Base-by-base conservation (phyloP, 2,329 filamentous ascomycete species). In the Aspergillus phoenicis region DNA sequence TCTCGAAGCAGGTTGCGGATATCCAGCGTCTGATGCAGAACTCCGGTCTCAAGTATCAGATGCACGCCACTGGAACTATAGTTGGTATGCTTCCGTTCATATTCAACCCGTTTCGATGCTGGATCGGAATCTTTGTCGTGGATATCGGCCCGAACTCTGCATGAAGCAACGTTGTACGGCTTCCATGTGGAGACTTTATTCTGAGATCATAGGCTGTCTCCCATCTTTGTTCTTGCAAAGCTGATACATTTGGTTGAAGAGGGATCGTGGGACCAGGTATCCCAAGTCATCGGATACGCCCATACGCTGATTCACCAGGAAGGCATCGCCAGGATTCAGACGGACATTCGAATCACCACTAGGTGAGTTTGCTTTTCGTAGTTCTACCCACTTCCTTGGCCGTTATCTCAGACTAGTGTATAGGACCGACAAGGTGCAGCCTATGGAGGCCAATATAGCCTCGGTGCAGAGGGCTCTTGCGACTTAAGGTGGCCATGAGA, bases 41-140 rank as follows among this genome's bases (percentile, higher is more conserved):
- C 52, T 93, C 89, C 68, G 91, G 91, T 1, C 77, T 97, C 64
- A 87, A 85, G 65, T 92, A 91, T 72, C 87, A 85, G 41, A 93
- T 97, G 91, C 92, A 97, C 78, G 90, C 90, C 30, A 92, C 92
- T 5, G 93, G 93, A 10, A 97, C 93, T 0, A 96, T 91, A 0
- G 84, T 97, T 62, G 91, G 91, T 93, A 79, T 60, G 86, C 38
- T 51, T 8, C 13, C 11, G 41, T 20, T 22, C 17, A 20, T 22
- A 20, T 45, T 13, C 10, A 22, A 22, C 10, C 15, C 5, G 6
- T 24, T 10, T 45, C 20, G 10, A 24, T 45, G 10, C 2, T 24
- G 11, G 41, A 45, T 22, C 20, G 20, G 8, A 15, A 2, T 3
- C 0, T 1, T 13, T 10, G 17, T 22, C 39, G 39, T 20, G 39